Percentiles rank a stretch among this genome's conserved stretches.
These are phyloP conservation scores for Cyanidiococcus yangmingshanensis DNA, from an alignment of 23 red algal genomes.

Conservation along the genomic window DNA sequence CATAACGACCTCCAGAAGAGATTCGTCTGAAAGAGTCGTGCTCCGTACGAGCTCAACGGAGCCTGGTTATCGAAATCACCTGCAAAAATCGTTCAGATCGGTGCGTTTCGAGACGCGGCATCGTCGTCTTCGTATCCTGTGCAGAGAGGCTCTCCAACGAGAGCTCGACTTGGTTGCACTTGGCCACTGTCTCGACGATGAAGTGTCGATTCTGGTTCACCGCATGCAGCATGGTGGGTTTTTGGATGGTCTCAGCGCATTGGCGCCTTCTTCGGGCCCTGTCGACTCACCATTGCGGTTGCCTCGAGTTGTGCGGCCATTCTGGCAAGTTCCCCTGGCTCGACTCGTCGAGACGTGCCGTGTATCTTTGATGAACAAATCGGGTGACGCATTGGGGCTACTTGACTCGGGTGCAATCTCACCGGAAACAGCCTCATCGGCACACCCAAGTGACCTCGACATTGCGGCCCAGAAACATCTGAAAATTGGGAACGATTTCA, in stretches of 20 bases:
- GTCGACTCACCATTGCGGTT: neutral
- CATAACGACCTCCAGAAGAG: neutral
- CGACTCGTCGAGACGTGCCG: conserved; percentile 17
- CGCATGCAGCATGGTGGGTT: neutral
- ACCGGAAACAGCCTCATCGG: neutral
- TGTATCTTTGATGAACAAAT: neutral
- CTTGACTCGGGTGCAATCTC: neutral
- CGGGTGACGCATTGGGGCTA: neutral
- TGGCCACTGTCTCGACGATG: neutral
- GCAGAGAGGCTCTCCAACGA: neutral
- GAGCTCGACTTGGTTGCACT: neutral
- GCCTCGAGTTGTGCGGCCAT: neutral
- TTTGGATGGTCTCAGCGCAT: neutral
- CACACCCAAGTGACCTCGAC: no score
- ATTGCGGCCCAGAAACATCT: neutral
- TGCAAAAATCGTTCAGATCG: neutral
- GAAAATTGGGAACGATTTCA: neutral
- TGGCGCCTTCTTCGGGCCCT: neutral
- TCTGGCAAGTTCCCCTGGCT: neutral
- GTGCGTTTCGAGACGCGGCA: neutral
- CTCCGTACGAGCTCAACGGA: neutral
- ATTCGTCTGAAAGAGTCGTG: neutral
- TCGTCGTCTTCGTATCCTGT: neutral
- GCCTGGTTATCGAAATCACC: neutral
- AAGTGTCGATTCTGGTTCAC: neutral